Base-by-base conservation (phyloP, 805 yeast genomes). In the Blastobotrys peoriensis region DNA sequence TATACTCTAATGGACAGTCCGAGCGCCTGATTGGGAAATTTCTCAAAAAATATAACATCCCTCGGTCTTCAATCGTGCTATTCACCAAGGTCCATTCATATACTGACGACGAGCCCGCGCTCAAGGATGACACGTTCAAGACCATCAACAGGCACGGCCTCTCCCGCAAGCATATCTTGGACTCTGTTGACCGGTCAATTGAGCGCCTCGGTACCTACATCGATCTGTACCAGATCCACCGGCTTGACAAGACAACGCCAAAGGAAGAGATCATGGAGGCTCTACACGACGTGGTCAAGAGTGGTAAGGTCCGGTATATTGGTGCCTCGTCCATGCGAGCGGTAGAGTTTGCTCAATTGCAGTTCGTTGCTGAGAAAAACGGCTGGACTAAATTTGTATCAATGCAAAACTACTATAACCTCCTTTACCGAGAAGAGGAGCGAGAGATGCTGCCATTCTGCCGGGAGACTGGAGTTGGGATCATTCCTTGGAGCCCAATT, bases 321-420 rank as follows among this genome's bases (percentile, higher is more conserved):
- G 85, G 85, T 10, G 83, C 84, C 1, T 78, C 83, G 1, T 62
- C 80, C 1, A 79, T 80, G 84, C 65, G 66, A 51, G 72, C 80
- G 1, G 60, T 64, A 16, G 76, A 79, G 52, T 79, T 80, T 57
- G 76, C 69, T 22, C 53, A 54, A 30, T 53, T 76, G 55, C 86
- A 81, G 56, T 63, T 60, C 47, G 61, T 70, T 45, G 86, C 86
- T 3, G 83, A 79, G 45, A 67, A 66, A 54, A 50, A 71, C 51
- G 72, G 71, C 28, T 80, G 81, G 81, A 66, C 67, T 49, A 78
- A 76, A 56, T 81, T 81, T 50, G 67, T 80, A 42, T 65, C 74
- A 17, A 73, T 78, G 75, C 86, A 81, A 60, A 73, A 73, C 49
- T 72, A 64, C 55, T 76, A 78, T 60, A 79, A 77, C 53, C 62